phyloP scores from a whole-genome alignment of 2,329 filamentous ascomycete genomes.

The Pseudocercospora fuligena region DNA sequence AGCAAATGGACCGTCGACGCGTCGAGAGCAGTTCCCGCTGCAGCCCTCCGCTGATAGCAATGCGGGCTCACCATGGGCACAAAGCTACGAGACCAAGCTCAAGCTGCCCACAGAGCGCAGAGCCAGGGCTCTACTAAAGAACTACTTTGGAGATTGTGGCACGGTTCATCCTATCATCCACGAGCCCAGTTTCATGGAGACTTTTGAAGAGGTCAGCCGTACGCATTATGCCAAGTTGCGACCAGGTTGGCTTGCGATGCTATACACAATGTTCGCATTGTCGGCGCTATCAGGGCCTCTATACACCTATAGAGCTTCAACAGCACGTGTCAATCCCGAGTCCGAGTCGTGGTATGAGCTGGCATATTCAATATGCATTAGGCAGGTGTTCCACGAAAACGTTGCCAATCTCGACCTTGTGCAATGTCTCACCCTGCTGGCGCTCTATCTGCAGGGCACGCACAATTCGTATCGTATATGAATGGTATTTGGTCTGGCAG shows the following conservation, averaged over 20 bases:
- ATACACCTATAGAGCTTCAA: background rate
- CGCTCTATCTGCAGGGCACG: constrained; percentile 17
- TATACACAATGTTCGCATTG: constrained; percentile 15
- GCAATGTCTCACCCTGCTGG: constrained; percentile 13
- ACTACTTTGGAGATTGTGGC: constrained; percentile 16
- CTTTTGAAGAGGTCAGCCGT: constrained; percentile 13
- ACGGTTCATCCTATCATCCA: constrained; percentile 15
- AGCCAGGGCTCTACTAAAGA: constrained; percentile 1
- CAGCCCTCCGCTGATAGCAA: background rate
- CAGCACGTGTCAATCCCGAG: constrained; percentile 6
- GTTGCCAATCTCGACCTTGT: constrained; percentile 14
- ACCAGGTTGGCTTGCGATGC: constrained; percentile 19
- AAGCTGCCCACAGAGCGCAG: constrained; percentile 12
- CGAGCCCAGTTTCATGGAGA: constrained; percentile 16
- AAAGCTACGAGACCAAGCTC: background rate
- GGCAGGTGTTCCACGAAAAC: constrained; percentile 14
- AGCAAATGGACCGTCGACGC: background rate
- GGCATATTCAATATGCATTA: constrained; percentile 13
- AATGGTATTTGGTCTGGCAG: constrained; percentile 12
- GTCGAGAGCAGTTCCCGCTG: background rate
- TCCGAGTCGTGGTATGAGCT: constrained; percentile 14
- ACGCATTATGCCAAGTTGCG: constrained; percentile 1
- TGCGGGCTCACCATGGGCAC: background rate
- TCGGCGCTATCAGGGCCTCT: constrained; percentile 14
- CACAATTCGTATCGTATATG: constrained; percentile 13